Percentiles rank a stretch among this genome's conserved stretches.
Conservation (phyloP, 768 basidiomycete genomes). For the Myochromella boudieri region DNA sequence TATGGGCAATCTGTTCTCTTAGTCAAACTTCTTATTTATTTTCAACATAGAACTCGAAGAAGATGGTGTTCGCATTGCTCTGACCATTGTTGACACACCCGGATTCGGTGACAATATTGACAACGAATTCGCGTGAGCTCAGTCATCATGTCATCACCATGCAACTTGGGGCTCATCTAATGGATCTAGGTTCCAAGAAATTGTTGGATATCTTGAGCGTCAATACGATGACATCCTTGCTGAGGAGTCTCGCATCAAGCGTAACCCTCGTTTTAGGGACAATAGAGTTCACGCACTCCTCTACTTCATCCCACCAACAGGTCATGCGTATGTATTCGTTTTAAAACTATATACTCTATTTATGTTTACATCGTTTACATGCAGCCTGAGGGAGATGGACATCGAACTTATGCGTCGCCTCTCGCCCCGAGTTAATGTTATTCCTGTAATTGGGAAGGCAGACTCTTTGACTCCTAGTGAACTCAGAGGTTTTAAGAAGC, state of each 20-base stretch:
- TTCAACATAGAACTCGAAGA: slow-evolving; percentile 88
- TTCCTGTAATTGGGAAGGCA: slow-evolving; percentile 96
- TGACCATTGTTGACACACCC: slow-evolving; percentile 98
- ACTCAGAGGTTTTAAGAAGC: slow-evolving; percentile 93
- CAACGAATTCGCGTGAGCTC: slow-evolving; percentile 92
- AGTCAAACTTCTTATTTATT: slow-evolving; percentile 6
- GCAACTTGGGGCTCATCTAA: slow-evolving; percentile 1
- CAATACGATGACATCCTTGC: slow-evolving; percentile 99
- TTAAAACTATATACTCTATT: slow-evolving; percentile 1
- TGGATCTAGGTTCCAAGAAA: slow-evolving; percentile 84
- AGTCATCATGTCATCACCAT: background rate
- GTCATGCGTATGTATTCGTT: slow-evolving; percentile 73
- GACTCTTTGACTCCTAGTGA: slow-evolving; percentile 94
- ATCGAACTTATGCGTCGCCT: slow-evolving; percentile 98
- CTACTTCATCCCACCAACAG: slow-evolving; percentile 99
- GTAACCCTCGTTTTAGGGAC: slow-evolving; percentile 98
- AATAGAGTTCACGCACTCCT: slow-evolving; percentile 95
- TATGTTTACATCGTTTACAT: slow-evolving; percentile 1
- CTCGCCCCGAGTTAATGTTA: slow-evolving; percentile 97
- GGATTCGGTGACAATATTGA: slow-evolving; percentile 99
- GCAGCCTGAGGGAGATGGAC: slow-evolving; percentile 94
- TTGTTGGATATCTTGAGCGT: slow-evolving; percentile 93
- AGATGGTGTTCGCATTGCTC: slow-evolving; percentile 95
- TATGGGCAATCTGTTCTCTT: slow-evolving; percentile 34
- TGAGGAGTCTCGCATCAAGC: slow-evolving; percentile 98